These are phyloP conservation scores for Juncus inflexus DNA, from an alignment of 176 grass and related monocot species.

Conservation along the genomic window DNA sequence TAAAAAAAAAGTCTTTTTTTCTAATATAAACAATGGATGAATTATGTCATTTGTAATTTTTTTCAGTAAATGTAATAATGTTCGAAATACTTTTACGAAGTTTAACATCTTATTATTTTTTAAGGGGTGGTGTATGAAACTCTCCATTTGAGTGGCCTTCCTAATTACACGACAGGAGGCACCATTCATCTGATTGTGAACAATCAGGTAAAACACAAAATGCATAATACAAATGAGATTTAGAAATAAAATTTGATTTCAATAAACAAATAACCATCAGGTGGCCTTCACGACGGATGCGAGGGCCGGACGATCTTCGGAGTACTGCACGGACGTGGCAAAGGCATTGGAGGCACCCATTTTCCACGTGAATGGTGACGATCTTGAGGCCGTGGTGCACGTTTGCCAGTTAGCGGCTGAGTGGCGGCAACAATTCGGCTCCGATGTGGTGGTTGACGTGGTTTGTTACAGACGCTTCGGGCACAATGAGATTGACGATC, in stretches of 20 bases:
- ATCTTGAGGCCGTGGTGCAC: slow-evolving; percentile 85
- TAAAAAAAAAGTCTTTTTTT: too few relatives aligned
- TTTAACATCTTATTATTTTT: too few relatives aligned
- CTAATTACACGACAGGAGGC: slow-evolving; percentile 86
- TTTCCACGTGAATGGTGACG: slow-evolving; percentile 92
- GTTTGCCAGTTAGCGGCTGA: slow-evolving; percentile 83
- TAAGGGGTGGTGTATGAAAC: slow-evolving; percentile 81
- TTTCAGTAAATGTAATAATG: too few relatives aligned
- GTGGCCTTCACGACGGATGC: slow-evolving; percentile 54
- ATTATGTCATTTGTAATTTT: too few relatives aligned
- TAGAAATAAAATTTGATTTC: too few relatives aligned
- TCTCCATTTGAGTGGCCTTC: slow-evolving; percentile 83
- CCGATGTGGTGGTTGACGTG: slow-evolving; percentile 83
- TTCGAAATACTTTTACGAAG: too few relatives aligned
- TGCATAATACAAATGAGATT: too few relatives aligned
- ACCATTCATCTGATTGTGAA: slow-evolving; percentile 50
- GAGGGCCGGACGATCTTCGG: slow-evolving; percentile 38
- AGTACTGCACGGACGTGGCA: slow-evolving; percentile 51
- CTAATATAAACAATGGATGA: too few relatives aligned
- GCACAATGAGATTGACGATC: slow-evolving; percentile 94
- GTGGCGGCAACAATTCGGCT: slow-evolving; percentile 87
- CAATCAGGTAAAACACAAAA: slow-evolving; percentile 3
- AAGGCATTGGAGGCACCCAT: slow-evolving; percentile 62
- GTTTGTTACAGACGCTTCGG: slow-evolving; percentile 90
- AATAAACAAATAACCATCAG: background rate